Percentiles rank a stretch among this genome's conserved stretches.
Conservation (phyloP, 345 rosid species). For the Lumnitzera littorea region DNA sequence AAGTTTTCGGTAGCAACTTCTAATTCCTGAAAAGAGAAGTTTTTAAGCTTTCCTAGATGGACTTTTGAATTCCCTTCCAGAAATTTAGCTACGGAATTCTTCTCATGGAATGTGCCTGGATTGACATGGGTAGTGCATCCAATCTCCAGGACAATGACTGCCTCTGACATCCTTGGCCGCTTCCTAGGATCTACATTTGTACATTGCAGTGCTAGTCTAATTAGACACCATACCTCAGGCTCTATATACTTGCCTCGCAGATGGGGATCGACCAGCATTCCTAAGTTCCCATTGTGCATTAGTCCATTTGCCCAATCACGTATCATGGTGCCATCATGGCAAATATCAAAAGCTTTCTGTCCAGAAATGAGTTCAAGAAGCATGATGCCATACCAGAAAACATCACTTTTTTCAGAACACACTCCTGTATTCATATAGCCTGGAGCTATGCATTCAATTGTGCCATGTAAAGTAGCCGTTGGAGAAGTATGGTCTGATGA, state of each 20-base stretch:
- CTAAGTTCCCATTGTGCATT: not conserved
- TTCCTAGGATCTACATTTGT: not conserved
- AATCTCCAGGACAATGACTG: not conserved
- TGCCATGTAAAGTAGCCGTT: not conserved
- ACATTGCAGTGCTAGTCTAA: not conserved
- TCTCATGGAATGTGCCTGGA: too few species aligned
- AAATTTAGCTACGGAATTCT: too few species aligned
- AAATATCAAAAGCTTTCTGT: not conserved
- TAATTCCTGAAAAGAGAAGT: not conserved
- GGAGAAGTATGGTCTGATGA: too few species aligned
- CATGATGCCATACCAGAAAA: not conserved
- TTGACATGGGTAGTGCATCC: not conserved
- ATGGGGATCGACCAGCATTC: not conserved
- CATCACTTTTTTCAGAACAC: slow-evolving; percentile 4
- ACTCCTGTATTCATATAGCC: not conserved
- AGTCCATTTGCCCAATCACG: not conserved
- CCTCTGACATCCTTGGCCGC: slow-evolving; percentile 3
- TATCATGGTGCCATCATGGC: not conserved
- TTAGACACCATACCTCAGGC: not conserved
- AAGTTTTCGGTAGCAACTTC: not conserved
- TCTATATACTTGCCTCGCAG: slow-evolving; percentile 1
- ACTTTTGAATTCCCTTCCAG: too few species aligned
- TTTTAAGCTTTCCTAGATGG: too few species aligned
- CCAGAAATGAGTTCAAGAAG: slow-evolving; percentile 3
- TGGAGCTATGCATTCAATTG: not conserved